Evolutionary conservation across 2,329 filamentous ascomycete species (phyloP).

Genomic region (Neonectria neomacrospora): DNA sequence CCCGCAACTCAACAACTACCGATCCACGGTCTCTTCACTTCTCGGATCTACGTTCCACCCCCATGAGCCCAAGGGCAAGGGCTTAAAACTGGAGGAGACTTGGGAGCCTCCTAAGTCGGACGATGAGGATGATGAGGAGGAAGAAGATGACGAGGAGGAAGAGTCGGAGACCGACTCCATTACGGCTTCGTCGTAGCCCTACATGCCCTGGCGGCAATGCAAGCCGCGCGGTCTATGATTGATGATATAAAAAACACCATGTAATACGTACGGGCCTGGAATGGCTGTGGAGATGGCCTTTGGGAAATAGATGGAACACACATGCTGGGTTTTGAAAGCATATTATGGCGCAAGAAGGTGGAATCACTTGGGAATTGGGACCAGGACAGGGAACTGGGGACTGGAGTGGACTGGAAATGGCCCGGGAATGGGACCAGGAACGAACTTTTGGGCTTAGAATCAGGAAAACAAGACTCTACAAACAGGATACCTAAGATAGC

Average conservation of each 20-base stretch:
- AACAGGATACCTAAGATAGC: constrained; percentile 40
- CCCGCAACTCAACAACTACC: constrained; percentile 64
- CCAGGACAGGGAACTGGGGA: constrained; percentile 12
- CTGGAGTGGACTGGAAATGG: background rate
- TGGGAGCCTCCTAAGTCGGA: constrained; percentile 77
- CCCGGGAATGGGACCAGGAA: constrained; percentile 15
- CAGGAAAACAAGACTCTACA: constrained; percentile 30
- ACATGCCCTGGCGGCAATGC: constrained; percentile 10
- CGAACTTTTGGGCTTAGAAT: constrained; percentile 31
- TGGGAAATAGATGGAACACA: constrained; percentile 17
- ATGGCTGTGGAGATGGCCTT: constrained; percentile 20
- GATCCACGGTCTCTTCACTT: constrained; percentile 64
- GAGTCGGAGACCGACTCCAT: constrained; percentile 33
- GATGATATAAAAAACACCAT: constrained; percentile 30
- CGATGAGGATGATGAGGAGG: constrained; percentile 64
- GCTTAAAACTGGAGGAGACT: constrained; percentile 83
- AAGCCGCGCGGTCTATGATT: constrained; percentile 28
- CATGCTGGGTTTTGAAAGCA: constrained; percentile 18
- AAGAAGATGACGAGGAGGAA: constrained; percentile 55
- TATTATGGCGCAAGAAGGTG: constrained; percentile 28
- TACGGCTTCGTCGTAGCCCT: background rate
- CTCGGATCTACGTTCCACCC: constrained; percentile 61
- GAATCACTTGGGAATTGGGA: constrained; percentile 19
- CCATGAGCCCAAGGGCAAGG: constrained; percentile 70
- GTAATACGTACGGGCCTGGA: constrained; percentile 32